phyloP scores from a whole-genome alignment of 371 early-diverging fungal species.

The Syncephalastrum sp. region DNA sequence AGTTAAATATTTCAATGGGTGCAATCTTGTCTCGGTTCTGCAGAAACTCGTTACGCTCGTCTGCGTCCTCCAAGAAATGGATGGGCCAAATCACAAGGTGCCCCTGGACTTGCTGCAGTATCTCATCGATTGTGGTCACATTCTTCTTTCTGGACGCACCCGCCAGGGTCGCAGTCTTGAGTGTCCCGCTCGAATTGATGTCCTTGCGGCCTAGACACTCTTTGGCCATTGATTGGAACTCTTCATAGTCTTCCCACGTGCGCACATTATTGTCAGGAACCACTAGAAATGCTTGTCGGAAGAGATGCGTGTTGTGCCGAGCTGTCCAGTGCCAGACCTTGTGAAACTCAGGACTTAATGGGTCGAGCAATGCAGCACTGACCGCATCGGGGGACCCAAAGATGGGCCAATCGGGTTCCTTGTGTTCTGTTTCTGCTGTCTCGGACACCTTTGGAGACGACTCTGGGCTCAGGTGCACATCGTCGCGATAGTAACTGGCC shows the following conservation, averaged over 20 bases:
- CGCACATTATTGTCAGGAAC: constrained; percentile 72
- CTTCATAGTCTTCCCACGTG: constrained; percentile 61
- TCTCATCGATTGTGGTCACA: neutral
- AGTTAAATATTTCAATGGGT: constrained; percentile 62
- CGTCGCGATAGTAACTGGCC: too few relatives aligned
- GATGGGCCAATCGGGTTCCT: constrained; percentile 1
- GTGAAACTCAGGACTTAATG: constrained; percentile 50
- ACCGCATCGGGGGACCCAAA: too few relatives aligned
- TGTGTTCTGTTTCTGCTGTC: too few relatives aligned
- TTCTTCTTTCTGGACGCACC: neutral
- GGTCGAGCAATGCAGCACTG: constrained; percentile 38
- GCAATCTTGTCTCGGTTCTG: constrained; percentile 50
- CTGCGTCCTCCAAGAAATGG: constrained; percentile 56
- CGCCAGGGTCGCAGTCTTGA: constrained; percentile 1
- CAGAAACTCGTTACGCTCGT: constrained; percentile 43
- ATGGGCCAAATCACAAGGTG: constrained; percentile 60
- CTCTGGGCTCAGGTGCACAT: too few relatives aligned
- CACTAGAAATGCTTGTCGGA: constrained; percentile 61
- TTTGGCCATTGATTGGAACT: constrained; percentile 48
- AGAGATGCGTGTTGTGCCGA: constrained; percentile 51
- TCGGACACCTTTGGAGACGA: too few relatives aligned
- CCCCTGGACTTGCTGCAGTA: constrained; percentile 43
- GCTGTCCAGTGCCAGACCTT: constrained; percentile 55
- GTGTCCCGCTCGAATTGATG: constrained; percentile 11
- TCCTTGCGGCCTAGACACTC: constrained; percentile 26